These are phyloP conservation scores for Ganoderma leucocontextum DNA, from an alignment of 1,284 basidiomycete genomes.

Conservation along the genomic window DNA sequence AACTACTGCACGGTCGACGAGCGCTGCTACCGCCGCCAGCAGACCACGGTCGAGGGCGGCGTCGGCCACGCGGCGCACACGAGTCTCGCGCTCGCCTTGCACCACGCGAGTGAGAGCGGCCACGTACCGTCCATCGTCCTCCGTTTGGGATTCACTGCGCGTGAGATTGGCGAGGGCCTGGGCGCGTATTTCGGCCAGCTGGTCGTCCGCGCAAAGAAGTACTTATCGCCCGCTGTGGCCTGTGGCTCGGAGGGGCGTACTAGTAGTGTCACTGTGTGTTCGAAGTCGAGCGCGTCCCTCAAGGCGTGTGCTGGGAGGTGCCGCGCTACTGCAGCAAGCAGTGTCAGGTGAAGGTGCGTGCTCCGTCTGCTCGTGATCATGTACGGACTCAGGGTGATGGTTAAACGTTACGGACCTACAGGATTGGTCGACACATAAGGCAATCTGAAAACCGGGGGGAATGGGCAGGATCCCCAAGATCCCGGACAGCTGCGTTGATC, in stretches of 20 bases:
- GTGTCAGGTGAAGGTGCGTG: slow-evolving; percentile 2
- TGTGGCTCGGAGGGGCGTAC: background rate
- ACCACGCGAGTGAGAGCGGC: slow-evolving; percentile 26
- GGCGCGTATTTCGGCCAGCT: slow-evolving; percentile 15
- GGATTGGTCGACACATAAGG: slow-evolving; percentile 1
- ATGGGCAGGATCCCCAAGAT: background rate
- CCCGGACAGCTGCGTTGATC: background rate
- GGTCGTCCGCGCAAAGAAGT: slow-evolving; percentile 5
- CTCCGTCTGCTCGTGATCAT: background rate
- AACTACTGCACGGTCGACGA: slow-evolving; percentile 17
- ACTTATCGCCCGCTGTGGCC: slow-evolving; percentile 20
- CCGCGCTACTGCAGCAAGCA: slow-evolving; percentile 4
- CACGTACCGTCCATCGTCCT: slow-evolving; percentile 20
- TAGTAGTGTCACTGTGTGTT: no score
- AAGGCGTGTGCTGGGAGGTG: background rate
- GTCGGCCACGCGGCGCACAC: slow-evolving; percentile 15
- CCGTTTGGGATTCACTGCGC: slow-evolving; percentile 12
- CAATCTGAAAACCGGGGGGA: background rate
- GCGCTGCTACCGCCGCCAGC: slow-evolving; percentile 13
- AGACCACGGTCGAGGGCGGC: slow-evolving; percentile 10
- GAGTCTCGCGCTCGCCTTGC: slow-evolving; percentile 12
- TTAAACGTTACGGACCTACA: background rate
- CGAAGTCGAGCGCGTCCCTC: background rate
- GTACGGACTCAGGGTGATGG: no score
- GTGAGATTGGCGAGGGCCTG: slow-evolving; percentile 16